phyloP scores from a whole-genome alignment of 2,329 filamentous ascomycete species.

The Aspergillus tanneri region DNA sequence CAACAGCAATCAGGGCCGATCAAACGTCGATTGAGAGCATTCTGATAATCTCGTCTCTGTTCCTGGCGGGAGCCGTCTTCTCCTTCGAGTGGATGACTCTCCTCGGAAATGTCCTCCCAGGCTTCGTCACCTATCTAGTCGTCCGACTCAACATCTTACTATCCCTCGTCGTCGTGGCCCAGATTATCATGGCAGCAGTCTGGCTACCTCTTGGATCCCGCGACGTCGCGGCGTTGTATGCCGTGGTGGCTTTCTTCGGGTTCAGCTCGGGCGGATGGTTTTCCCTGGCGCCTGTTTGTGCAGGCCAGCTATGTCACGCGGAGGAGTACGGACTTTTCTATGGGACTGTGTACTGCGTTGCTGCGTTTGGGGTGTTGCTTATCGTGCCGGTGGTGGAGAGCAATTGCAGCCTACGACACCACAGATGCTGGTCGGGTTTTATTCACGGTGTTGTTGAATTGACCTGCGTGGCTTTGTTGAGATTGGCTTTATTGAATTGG shows the following conservation, averaged over 20 bases:
- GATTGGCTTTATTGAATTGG: slow-evolving; percentile 41
- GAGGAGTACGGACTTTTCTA: slow-evolving; percentile 51
- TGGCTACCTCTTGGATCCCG: slow-evolving; percentile 49
- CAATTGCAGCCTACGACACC: slow-evolving; percentile 49
- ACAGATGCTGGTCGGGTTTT: slow-evolving; percentile 48
- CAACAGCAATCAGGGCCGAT: slow-evolving; percentile 24
- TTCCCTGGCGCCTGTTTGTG: slow-evolving; percentile 47
- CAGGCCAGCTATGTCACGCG: slow-evolving; percentile 48
- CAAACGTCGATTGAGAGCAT: slow-evolving; percentile 44
- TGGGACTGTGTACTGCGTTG: slow-evolving; percentile 50
- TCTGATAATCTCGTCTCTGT: slow-evolving; percentile 44
- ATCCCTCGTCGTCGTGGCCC: slow-evolving; percentile 35
- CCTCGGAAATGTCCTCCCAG: slow-evolving; percentile 47
- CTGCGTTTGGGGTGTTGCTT: slow-evolving; percentile 48
- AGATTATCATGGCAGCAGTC: slow-evolving; percentile 44
- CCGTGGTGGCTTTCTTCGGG: slow-evolving; percentile 49
- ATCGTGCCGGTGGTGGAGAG: slow-evolving; percentile 48
- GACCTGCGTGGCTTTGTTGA: slow-evolving; percentile 27
- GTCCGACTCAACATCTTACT: slow-evolving; percentile 50
- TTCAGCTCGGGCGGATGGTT: slow-evolving; percentile 52
- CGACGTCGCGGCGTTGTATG: slow-evolving; percentile 43
- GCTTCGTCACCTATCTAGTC: slow-evolving; percentile 44
- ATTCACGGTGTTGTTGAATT: slow-evolving; percentile 45
- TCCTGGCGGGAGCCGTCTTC: slow-evolving; percentile 46
- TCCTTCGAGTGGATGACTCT: slow-evolving; percentile 48